Evolutionary conservation across 306 rosid genomes (phyloP), one percentile per base, ranked within the genome.

Genomic region (Castanea mollissima): DNA sequence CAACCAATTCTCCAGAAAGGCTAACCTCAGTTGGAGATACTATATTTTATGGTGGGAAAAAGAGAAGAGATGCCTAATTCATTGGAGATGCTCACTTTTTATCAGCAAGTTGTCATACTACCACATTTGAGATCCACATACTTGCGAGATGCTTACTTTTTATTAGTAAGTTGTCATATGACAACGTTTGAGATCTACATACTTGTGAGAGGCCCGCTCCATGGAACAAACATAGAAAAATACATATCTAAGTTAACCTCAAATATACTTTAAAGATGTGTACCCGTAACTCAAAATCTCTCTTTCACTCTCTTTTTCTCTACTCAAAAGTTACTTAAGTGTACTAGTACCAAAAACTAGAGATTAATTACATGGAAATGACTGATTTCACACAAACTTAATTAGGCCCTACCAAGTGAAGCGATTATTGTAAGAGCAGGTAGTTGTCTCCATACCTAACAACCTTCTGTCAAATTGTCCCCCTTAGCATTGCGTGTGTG

Each of bases 361-460:
- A 32, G 13, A 32, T 31, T 31, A 65, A 32, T 65, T 31, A 65
- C 71, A 16, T 15, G 46, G 23, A 65, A 65, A 16, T 6, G 46
- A 65, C 12, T 15, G 14, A 18, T 32, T 31, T 65, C 14, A 19
- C 32, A 72, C 9, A 27, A 54, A 49, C n/a, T 16, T 71, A 41
- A 20, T 49, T 4, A 57, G 78, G 76, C 64, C 82, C 84, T 73
- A 84, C 84, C 58, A 32, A 6, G 21, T 35, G n/a, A 46, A 73
- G 80, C 67, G 72, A 44, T 76, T 78, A 74, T 69, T 80, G 63
- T 65, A 76, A 76, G 73, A 77, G 83, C 80, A 74, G 87, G 83
- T 80, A 74, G 76, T 64, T 88, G 93, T 85, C 88, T 87, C 86
- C 88, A 62, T 57, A 84, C 77, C 86, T 20, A 88, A 83, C 83